A percentile compares a stretch with the other conserved stretches of the same genome.
These are phyloP conservation scores for Venturia effusa DNA, from an alignment of 2,329 filamentous ascomycete species.

Conservation along the genomic window DNA sequence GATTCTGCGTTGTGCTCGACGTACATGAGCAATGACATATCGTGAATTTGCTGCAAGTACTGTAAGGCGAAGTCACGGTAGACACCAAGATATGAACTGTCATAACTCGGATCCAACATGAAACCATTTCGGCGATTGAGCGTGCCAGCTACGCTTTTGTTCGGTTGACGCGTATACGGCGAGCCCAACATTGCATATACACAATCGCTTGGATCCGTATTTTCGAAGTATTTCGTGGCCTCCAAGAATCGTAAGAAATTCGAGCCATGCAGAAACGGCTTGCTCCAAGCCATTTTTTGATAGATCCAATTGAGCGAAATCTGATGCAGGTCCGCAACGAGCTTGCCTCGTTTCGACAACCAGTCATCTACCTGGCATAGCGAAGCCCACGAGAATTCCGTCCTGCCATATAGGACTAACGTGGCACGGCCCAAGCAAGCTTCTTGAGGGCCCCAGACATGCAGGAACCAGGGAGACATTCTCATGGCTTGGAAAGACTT, in stretches of 20 bases:
- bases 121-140: neutral
- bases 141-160: neutral
- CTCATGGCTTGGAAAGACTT: neutral
- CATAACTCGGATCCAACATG: neutral
- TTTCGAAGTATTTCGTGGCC: neutral
- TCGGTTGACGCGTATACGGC: neutral
- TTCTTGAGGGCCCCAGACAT: slow-evolving; percentile 4
- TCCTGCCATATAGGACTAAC: neutral
- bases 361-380: neutral
- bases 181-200: neutral
- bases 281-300: neutral
- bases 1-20: neutral
- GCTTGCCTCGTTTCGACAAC: neutral
- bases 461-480: neutral
- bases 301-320: neutral
- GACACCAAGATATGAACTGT: neutral
- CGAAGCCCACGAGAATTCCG: neutral
- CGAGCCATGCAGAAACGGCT: neutral
- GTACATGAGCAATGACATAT: slow-evolving; percentile 1
- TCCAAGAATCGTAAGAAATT: neutral
- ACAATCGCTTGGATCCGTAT: slow-evolving; percentile 1
- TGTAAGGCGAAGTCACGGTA: neutral
- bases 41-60: neutral
- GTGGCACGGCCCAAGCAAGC: neutral
- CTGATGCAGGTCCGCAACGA: neutral